These are phyloP conservation scores for Kodamaea kakaduensis DNA, from an alignment of 805 yeast species.

Conservation along the genomic window DNA sequence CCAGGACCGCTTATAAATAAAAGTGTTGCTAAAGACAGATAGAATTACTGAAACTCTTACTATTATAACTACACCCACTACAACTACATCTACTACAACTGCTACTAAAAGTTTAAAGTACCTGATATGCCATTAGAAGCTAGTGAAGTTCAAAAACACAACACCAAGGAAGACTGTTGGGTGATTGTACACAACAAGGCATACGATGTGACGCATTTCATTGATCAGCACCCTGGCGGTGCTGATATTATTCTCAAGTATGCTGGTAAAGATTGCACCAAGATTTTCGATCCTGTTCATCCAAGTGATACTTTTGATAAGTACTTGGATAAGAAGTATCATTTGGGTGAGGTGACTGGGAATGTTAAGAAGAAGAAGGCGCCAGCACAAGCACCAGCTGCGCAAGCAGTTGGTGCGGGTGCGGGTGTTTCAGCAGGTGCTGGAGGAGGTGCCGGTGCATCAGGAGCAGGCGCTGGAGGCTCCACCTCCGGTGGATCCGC, in stretches of 20 bases:
- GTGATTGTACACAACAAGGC: constrained; percentile 75
- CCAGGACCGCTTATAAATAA: too few relatives aligned
- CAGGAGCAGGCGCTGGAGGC: constrained; percentile 13
- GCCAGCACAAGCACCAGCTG: neutral
- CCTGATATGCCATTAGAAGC: neutral
- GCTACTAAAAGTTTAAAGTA: constrained; percentile 1
- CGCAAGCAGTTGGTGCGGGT: constrained; percentile 20
- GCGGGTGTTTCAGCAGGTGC: constrained; percentile 28
- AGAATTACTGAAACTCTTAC: too few relatives aligned
- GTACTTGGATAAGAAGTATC: constrained; percentile 47
- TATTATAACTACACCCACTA: too few relatives aligned
- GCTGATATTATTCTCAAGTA: constrained; percentile 49
- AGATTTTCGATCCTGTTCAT: constrained; percentile 83
- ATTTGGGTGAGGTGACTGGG: constrained; percentile 31
- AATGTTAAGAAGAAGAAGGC: constrained; percentile 4
- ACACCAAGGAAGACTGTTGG: constrained; percentile 68
- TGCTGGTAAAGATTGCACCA: constrained; percentile 59
- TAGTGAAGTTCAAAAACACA: constrained; percentile 46
- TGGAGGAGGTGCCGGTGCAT: constrained; percentile 16
- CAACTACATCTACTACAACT: too few relatives aligned
- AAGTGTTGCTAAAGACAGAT: too few relatives aligned
- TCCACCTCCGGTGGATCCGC: neutral
- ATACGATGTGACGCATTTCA: constrained; percentile 68
- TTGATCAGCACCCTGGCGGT: constrained; percentile 62
- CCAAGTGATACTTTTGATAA: constrained; percentile 81